phyloP scores from a whole-genome alignment of 2,329 filamentous ascomycete species.

The Monosporascus sp. region DNA sequence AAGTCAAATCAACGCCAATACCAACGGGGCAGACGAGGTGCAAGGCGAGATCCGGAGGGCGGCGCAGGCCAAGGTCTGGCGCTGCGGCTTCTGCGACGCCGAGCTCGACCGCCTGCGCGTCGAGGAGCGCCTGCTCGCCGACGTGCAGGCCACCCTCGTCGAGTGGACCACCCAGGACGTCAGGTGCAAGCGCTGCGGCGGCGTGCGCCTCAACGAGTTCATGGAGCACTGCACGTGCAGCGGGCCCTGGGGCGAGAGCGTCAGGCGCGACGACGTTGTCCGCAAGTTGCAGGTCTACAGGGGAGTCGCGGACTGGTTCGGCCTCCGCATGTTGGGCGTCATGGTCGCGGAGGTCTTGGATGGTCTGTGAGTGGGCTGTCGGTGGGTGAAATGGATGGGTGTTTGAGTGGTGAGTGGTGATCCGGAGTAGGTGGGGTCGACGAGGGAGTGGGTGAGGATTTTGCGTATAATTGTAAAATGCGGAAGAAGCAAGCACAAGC shows the following conservation, averaged over 20 bases:
- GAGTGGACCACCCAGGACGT: slow-evolving; percentile 89
- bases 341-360: slow-evolving; percentile 61
- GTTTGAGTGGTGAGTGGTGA: too few relatives aligned
- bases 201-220: slow-evolving; percentile 82
- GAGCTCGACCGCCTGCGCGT: slow-evolving; percentile 74
- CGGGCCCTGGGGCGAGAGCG: slow-evolving; percentile 72
- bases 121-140: slow-evolving; percentile 74
- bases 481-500: too few relatives aligned
- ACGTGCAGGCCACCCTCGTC: slow-evolving; percentile 68
- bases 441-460: too few relatives aligned
- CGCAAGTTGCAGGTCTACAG: slow-evolving; percentile 63
- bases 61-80: slow-evolving; percentile 52
- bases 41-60: slow-evolving; percentile 16
- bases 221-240: slow-evolving; percentile 96
- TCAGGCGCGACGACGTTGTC: slow-evolving; percentile 61
- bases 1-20: slow-evolving; percentile 10
- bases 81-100: slow-evolving; percentile 68
- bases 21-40: slow-evolving; percentile 3
- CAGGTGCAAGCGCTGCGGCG: slow-evolving; percentile 67
- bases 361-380: slow-evolving; percentile 8
- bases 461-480: too few relatives aligned
- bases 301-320: slow-evolving; percentile 73
- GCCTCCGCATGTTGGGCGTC: slow-evolving; percentile 71
- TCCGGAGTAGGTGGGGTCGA: too few relatives aligned
- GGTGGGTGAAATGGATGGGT: too few relatives aligned